Base-by-base conservation (phyloP, 176 grass and related monocot genomes). In the Rhynchospora breviuscula region DNA sequence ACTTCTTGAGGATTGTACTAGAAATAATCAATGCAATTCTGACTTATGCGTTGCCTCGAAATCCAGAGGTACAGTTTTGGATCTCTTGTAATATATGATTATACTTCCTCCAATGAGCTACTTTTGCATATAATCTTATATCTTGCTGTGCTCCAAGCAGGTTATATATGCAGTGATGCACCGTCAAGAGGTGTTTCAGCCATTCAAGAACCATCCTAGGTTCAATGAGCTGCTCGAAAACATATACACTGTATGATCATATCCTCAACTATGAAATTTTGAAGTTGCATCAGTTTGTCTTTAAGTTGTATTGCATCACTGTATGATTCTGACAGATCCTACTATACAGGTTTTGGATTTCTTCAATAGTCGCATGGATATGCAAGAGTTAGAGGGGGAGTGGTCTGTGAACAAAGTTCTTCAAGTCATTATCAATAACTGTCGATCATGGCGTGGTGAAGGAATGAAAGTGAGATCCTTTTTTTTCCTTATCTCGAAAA, bases 111-210 rank as follows among this genome's bases (percentile, higher is more conserved):
- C 26, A 29, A 66, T 2, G 0, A 84, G 25, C 72, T 87, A 10
- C 59, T 52, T 22, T 4, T 69, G 17, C 76, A 17, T 73, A 25
- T 46, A 5, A 81, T 47, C 33, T 70, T 52, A 25, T 63, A 49
- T 44, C 11, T 22, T 61, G 10, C 62, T 78, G 26, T 53, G 26
- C 40, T 88, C 15, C 29, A 59, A 69, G 79, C 86, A 99, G 96
- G 96, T 99, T 85, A 89, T 99, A 67, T 99, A 99, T 95, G 96
- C 96, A 81, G 79, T 99, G 88, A 81, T 99, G 96, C 96, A 95
- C 68, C 92, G 93, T 14, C 96, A 99, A 86, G 96, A 99, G 83
- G 93, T 99, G 63, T 99, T 99, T 84, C 76, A 91, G 67, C 96
- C 96, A 84, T 99, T 99, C 68, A 99, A 95, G 87, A 92, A 91